phyloP scores from a whole-genome alignment of 768 basidiomycete genomes.

The Boletellus sp. region DNA sequence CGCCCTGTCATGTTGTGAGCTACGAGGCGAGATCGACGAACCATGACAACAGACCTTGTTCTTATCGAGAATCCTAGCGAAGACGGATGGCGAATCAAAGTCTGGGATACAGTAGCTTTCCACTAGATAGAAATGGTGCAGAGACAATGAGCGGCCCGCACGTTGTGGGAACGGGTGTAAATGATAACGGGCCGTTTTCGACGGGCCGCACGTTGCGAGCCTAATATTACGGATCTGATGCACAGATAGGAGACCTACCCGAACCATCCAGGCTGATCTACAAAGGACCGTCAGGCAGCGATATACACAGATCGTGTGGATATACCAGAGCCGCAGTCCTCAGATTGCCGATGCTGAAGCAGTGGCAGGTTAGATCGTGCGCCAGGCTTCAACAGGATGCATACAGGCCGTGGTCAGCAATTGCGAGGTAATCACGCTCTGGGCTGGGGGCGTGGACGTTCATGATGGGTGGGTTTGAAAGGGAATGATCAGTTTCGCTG shows the following conservation, averaged over 20 bases:
- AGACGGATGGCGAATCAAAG: constrained; percentile 92
- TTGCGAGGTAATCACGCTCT: constrained; percentile 66
- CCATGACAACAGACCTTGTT: constrained; percentile 45
- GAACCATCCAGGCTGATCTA: constrained; percentile 79
- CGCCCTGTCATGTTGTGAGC: constrained; percentile 49
- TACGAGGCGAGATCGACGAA: neutral
- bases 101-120: constrained; percentile 91
- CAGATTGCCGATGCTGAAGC: constrained; percentile 71
- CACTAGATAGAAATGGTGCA: constrained; percentile 40
- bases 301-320: constrained; percentile 2
- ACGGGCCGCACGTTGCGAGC: no score
- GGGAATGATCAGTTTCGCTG: neutral
- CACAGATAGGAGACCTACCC: constrained; percentile 41
- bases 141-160: constrained; percentile 3
- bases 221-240: neutral
- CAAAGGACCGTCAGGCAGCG: constrained; percentile 3
- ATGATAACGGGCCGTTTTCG: neutral
- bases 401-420: constrained; percentile 79
- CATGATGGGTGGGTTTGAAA: constrained; percentile 24
- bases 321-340: constrained; percentile 72
- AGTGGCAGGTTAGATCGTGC: constrained; percentile 7
- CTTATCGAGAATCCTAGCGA: constrained; percentile 86
- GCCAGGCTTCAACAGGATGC: constrained; percentile 21
- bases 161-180: neutral
- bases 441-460: constrained; percentile 50